A percentile compares a stretch with the other conserved stretches of the same genome.
Conservation (phyloP, 208 protist genomes). For the Vickermania spadyakhi region DNA sequence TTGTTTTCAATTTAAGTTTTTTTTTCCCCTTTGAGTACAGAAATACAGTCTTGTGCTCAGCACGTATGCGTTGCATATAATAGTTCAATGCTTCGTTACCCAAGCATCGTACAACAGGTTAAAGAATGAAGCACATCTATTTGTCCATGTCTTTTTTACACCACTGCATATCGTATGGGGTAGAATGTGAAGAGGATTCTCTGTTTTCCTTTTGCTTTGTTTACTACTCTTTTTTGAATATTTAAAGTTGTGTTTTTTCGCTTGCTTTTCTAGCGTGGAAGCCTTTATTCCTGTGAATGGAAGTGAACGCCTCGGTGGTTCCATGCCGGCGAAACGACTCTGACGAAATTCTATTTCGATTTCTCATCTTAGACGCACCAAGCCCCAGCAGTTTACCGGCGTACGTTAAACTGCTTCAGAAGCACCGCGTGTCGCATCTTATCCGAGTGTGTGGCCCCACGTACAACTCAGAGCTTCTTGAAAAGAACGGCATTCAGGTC, state of each 20-base stretch:
- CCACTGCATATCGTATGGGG: no score
- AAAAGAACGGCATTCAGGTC: constrained; percentile 18
- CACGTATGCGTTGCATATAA: no score
- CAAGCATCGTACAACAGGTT: no score
- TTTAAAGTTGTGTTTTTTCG: not conserved
- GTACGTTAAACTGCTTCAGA: constrained; percentile 39
- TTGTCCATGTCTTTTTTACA: no score
- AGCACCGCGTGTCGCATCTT: constrained; percentile 30
- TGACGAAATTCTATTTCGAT: constrained; percentile 21
- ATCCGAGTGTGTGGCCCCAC: constrained; percentile 35
- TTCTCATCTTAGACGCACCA: constrained; percentile 44
- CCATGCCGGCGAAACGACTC: constrained; percentile 19
- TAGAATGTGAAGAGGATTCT: no score
- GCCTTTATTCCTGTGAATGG: constrained; percentile 9
- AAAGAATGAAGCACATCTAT: no score
- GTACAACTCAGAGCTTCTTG: constrained; percentile 21
- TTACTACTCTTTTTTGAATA: not conserved
- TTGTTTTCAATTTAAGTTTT: no score
- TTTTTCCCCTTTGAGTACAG: no score
- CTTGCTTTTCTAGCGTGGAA: no score
- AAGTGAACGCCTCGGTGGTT: constrained; percentile 24
- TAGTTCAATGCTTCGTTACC: no score
- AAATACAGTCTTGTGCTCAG: no score
- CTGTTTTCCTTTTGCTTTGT: not conserved
- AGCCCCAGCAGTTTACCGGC: constrained; percentile 24